A percentile compares a stretch with the other conserved stretches of the same genome.
Evolutionary conservation across 768 basidiomycete species (phyloP).

Genomic region (Phylloporus sp.): DNA sequence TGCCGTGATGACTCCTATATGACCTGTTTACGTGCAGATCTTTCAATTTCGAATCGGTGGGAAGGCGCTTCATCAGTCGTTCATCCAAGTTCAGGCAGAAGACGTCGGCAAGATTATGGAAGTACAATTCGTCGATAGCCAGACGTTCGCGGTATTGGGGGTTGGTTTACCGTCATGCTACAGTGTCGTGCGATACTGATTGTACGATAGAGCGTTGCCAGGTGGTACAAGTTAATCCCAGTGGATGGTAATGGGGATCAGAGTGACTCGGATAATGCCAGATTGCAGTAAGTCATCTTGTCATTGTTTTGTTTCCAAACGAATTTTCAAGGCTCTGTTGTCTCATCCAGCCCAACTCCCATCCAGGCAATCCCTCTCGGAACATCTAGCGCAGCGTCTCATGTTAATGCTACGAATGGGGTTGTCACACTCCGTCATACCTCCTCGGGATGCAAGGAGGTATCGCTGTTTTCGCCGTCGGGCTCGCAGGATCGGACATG

Average conservation of each 20-base stretch:
- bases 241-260: conserved; percentile 10
- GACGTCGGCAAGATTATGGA: conserved; percentile 19
- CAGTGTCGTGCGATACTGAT: conserved; percentile 1
- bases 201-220: conserved; percentile 8
- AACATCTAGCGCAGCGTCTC: not conserved
- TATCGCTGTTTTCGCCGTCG: conserved; percentile 9
- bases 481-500: conserved; percentile 6
- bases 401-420: conserved; percentile 11
- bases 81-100: conserved; percentile 16
- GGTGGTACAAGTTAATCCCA: conserved; percentile 18
- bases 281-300: conserved; percentile 18
- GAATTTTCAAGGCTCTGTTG: conserved; percentile 4
- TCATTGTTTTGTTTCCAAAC: not conserved
- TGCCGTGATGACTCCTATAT: not conserved
- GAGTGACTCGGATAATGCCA: conserved; percentile 5
- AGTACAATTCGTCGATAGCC: conserved; percentile 20
- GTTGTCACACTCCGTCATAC: conserved; percentile 19
- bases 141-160: conserved; percentile 23
- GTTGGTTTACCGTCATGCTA: conserved; percentile 10
- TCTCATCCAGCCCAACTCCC: conserved; percentile 9
- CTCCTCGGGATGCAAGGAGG: conserved; percentile 16
- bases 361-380: conserved; percentile 11
- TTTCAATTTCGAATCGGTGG: conserved; percentile 17
- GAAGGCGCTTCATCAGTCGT: not conserved
- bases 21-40: conserved; percentile 6